Evolutionary conservation across 2,329 filamentous ascomycete species (phyloP).

Genomic region (Alternaria ethzedia): DNA sequence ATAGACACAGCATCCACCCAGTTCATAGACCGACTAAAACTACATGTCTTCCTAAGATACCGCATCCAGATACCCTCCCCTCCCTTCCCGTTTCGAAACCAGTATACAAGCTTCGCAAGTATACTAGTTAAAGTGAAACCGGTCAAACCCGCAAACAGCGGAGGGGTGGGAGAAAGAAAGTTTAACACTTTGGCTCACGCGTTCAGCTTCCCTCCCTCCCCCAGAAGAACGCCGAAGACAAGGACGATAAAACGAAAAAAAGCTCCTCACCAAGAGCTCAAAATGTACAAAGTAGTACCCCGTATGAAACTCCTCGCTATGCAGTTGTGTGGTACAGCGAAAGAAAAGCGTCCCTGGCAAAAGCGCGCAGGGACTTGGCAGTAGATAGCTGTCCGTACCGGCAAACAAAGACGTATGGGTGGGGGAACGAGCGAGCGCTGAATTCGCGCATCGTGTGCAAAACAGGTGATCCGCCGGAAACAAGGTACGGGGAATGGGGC

Average conservation of each 20-base stretch:
- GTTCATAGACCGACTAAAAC: neutral
- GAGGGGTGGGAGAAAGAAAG: neutral
- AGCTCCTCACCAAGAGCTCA: constrained; percentile 26
- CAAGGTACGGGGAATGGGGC: neutral
- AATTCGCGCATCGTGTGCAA: constrained; percentile 11
- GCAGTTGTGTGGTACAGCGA: constrained; percentile 34
- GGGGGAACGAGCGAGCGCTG: neutral
- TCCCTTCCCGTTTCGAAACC: neutral
- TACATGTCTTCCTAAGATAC: neutral
- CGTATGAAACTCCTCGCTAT: constrained; percentile 43
- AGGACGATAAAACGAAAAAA: neutral
- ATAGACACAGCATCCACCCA: neutral
- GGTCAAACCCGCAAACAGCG: neutral
- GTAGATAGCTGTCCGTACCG: neutral
- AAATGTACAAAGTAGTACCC: constrained; percentile 21
- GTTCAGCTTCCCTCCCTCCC: neutral
- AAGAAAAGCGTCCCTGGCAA: neutral
- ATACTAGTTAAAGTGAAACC: neutral
- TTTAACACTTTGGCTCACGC: neutral
- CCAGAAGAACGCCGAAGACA: constrained; percentile 7
- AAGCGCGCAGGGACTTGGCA: constrained; percentile 3
- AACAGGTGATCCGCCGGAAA: neutral
- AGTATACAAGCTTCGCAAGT: neutral
- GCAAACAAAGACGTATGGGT: constrained; percentile 2
- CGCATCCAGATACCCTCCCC: neutral